A percentile compares a stretch with the other conserved stretches of the same genome.
phyloP scores from a whole-genome alignment of 1,284 basidiomycete genomes.

The Athelia psychrophila region DNA sequence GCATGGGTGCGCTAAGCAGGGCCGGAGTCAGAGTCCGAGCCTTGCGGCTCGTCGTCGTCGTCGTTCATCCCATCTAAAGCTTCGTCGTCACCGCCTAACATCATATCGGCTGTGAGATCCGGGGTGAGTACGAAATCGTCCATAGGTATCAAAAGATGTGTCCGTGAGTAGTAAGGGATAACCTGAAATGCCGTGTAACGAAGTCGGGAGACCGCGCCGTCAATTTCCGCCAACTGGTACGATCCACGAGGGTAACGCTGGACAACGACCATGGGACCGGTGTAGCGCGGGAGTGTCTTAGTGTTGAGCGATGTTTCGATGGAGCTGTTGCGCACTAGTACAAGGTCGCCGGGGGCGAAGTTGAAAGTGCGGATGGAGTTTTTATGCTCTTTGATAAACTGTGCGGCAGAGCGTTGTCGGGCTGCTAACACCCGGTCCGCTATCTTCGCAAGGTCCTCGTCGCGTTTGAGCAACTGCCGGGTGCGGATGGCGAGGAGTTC shows the following conservation, averaged over 20 bases:
- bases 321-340: slow-evolving; percentile 31
- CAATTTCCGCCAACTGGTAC: slow-evolving; percentile 29
- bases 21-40: too few species aligned
- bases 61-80: too few species aligned
- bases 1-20: too few species aligned
- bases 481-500: slow-evolving; percentile 27
- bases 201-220: slow-evolving; percentile 24
- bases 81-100: too few species aligned
- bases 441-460: slow-evolving; percentile 16
- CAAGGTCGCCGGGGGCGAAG: slow-evolving; percentile 32
- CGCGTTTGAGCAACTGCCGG: slow-evolving; percentile 22
- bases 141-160: too few species aligned
- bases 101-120: too few species aligned
- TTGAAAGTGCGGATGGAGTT: slow-evolving; percentile 25
- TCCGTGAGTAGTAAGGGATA: slow-evolving; percentile 27
- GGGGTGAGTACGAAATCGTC: too few species aligned
- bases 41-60: too few species aligned
- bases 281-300: slow-evolving; percentile 28
- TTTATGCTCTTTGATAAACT: slow-evolving; percentile 19
- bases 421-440: slow-evolving; percentile 16
- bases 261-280: slow-evolving; percentile 33
- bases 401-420: slow-evolving; percentile 13
- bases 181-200: slow-evolving; percentile 28
- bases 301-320: slow-evolving; percentile 29
- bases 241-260: slow-evolving; percentile 24